Percentiles rank a stretch among this genome's conserved stretches.
Conservation (phyloP, 441 rosid genomes). For the Hura crepitans region DNA sequence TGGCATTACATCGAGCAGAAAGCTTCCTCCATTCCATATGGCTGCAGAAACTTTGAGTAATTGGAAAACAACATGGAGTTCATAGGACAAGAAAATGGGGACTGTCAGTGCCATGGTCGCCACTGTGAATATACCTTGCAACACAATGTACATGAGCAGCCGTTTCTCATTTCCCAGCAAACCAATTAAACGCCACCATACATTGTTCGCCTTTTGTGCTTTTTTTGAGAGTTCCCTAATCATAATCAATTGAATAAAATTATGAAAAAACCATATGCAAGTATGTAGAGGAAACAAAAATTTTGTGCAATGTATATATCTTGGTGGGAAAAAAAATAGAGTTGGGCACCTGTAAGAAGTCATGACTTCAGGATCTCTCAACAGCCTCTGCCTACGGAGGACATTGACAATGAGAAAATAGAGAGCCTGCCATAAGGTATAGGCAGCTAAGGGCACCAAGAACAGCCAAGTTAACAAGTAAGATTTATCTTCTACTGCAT, state of each 20-base stretch:
- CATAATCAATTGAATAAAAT: neutral
- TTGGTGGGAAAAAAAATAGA: conserved; percentile 4
- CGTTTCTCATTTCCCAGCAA: conserved; percentile 82
- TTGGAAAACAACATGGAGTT: conserved; percentile 64
- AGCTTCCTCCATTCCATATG: conserved; percentile 90
- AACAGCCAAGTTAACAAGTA: conserved; percentile 86
- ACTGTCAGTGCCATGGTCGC: conserved; percentile 91
- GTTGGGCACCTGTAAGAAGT: conserved; percentile 75
- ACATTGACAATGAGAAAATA: conserved; percentile 89
- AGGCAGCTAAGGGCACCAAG: conserved; percentile 72
- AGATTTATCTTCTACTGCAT: conserved; percentile 63
- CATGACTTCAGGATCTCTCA: conserved; percentile 98
- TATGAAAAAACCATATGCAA: conserved; percentile 19
- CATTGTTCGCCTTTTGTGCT: conserved; percentile 79
- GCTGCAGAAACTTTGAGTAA: conserved; percentile 82
- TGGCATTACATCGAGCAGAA: conserved; percentile 84
- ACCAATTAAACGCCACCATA: conserved; percentile 85
- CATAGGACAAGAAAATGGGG: conserved; percentile 79
- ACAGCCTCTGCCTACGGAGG: conserved; percentile 76
- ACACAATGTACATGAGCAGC: conserved; percentile 64
- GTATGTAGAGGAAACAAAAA: neutral
- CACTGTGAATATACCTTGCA: conserved; percentile 74
- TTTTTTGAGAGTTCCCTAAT: conserved; percentile 78
- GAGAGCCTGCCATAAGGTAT: conserved; percentile 83
- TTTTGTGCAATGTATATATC: neutral